These are phyloP conservation scores for Cylindrotheca fusiformis DNA, from an alignment of 108 stramenopile genomes.

Conservation along the genomic window DNA sequence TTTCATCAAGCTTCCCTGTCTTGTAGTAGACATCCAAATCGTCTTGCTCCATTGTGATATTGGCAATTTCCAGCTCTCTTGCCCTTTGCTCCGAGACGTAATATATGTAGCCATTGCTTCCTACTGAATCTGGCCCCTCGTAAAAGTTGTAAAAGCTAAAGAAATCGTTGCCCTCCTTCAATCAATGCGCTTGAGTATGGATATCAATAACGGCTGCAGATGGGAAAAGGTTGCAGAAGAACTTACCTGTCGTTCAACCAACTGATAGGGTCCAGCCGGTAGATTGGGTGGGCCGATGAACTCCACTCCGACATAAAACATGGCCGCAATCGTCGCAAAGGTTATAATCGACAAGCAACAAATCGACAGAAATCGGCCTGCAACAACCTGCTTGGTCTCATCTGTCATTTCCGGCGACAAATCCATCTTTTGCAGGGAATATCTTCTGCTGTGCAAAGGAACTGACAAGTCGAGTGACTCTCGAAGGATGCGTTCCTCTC, in stretches of 20 bases:
- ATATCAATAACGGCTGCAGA: background rate
- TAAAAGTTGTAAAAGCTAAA: constrained; percentile 75
- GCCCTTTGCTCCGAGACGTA: constrained; percentile 63
- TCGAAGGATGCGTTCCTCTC: constrained; percentile 28
- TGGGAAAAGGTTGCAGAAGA: background rate
- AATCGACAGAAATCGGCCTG: constrained; percentile 15
- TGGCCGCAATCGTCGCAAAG: constrained; percentile 12
- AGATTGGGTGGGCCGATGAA: constrained; percentile 70
- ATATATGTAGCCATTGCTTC: constrained; percentile 68
- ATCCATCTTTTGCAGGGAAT: background rate
- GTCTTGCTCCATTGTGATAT: constrained; percentile 44
- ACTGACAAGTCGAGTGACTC: constrained; percentile 15
- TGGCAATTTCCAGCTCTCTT: constrained; percentile 47
- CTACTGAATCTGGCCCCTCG: constrained; percentile 75
- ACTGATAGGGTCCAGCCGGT: constrained; percentile 71
- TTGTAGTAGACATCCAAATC: constrained; percentile 29
- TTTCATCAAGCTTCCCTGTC: background rate
- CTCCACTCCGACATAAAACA: constrained; percentile 23
- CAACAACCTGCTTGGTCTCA: background rate
- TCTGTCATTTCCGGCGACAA: background rate
- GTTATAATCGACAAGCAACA: constrained; percentile 13
- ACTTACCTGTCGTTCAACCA: constrained; percentile 74
- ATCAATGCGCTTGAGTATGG: background rate
- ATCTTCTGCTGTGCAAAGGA: background rate
- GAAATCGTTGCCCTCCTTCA: constrained; percentile 62